phyloP scores from a whole-genome alignment of 2,329 filamentous ascomycete genomes.

The Botrytis fragariae region DNA sequence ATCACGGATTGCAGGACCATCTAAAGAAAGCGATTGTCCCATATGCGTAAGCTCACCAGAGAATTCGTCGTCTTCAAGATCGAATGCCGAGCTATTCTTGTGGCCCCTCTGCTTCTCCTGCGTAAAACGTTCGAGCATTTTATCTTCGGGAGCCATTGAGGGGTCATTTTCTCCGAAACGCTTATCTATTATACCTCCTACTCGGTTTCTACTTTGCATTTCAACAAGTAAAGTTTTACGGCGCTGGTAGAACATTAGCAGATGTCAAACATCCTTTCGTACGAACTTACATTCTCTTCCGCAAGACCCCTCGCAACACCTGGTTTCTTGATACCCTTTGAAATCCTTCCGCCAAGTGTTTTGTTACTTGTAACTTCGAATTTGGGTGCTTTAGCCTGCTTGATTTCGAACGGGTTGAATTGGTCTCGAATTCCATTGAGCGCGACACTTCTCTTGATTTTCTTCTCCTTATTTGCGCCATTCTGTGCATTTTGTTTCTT shows the following conservation, averaged over 20 bases:
- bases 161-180: conserved; percentile 96
- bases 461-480: conserved; percentile 66
- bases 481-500: conserved; percentile 71
- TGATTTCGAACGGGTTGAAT: conserved; percentile 97
- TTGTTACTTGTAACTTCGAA: conserved; percentile 76
- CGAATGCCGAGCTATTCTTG: conserved; percentile 79
- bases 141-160: conserved; percentile 88
- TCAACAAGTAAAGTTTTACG: conserved; percentile 46
- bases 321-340: conserved; percentile 65
- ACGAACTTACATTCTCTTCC: conserved; percentile 69
- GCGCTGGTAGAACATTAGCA: conserved; percentile 26
- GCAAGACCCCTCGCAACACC: conserved; percentile 81
- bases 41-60: conserved; percentile 74
- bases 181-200: conserved; percentile 87
- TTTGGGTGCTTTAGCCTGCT: conserved; percentile 74
- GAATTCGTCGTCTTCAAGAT: conserved; percentile 80
- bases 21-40: conserved; percentile 70
- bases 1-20: conserved; percentile 54
- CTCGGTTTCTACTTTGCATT: conserved; percentile 84
- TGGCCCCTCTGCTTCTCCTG: conserved; percentile 77
- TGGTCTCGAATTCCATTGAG: conserved; percentile 86
- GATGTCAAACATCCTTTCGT: not conserved
- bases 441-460: conserved; percentile 72
- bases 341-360: conserved; percentile 48
- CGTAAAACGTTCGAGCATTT: conserved; percentile 86